phyloP scores from a whole-genome alignment of 177 flowering plant genomes.

The Vitis hybrid region DNA sequence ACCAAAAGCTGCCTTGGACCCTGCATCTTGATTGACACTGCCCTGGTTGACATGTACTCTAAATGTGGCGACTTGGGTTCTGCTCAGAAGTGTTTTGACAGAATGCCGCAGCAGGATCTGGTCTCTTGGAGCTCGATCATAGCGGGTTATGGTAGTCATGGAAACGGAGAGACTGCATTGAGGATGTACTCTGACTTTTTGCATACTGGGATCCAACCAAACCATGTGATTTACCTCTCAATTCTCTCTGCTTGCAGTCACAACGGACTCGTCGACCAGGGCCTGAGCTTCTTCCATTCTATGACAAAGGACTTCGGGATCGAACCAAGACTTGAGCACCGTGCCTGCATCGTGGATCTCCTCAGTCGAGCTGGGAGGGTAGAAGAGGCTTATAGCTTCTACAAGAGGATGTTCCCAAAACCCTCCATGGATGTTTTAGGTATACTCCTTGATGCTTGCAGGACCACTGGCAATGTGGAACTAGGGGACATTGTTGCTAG shows the following conservation, averaged over 20 bases:
- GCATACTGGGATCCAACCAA: conserved; percentile 52
- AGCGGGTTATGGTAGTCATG: conserved; percentile 75
- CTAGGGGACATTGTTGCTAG: conserved; percentile 49
- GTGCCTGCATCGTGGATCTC: conserved; percentile 80
- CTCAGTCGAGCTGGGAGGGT: conserved; percentile 75
- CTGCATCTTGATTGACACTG: conserved; percentile 59
- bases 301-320: conserved; percentile 56
- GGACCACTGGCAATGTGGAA: conserved; percentile 35
- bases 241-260: conserved; percentile 81
- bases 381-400: conserved; percentile 65
- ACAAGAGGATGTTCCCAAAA: conserved; percentile 36
- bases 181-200: conserved; percentile 46
- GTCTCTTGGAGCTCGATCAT: conserved; percentile 77
- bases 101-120: conserved; percentile 49
- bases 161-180: conserved; percentile 72
- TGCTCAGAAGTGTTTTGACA: conserved; percentile 61
- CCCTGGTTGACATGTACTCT: conserved; percentile 79
- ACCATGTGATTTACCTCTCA: conserved; percentile 58
- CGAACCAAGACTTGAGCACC: conserved; percentile 64
- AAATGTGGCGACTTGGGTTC: conserved; percentile 67
- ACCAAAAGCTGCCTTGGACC: conserved; percentile 49
- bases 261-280: conserved; percentile 61
- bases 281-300: conserved; percentile 53
- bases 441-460: conserved; percentile 75
- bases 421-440: conserved; percentile 60